Conservation (phyloP, 495 filamentous ascomycete genomes). For the Xylaria castorea region DNA sequence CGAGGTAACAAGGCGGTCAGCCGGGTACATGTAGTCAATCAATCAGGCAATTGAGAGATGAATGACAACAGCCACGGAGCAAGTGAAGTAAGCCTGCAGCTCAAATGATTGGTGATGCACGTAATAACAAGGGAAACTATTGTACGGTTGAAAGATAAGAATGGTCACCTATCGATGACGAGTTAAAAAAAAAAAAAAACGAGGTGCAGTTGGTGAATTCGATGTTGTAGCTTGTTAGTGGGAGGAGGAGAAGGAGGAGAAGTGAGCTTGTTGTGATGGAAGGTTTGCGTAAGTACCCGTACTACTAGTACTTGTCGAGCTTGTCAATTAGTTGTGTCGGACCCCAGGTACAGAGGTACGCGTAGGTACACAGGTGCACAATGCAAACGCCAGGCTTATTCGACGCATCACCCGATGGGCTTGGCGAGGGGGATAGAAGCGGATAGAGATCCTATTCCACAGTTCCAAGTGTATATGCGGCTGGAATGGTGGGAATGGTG, state of each 20-base stretch:
- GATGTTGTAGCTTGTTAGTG: not conserved
- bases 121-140: not conserved
- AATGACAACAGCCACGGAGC: not conserved
- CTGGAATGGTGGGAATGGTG: not conserved
- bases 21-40: not conserved
- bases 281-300: slow-evolving; percentile 22
- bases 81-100: not conserved
- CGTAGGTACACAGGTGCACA: slow-evolving; percentile 5
- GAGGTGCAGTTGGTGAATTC: not conserved
- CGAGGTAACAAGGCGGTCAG: slow-evolving; percentile 18
- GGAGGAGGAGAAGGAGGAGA: slow-evolving; percentile 24
- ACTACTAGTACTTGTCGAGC: not conserved
- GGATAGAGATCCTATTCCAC: not conserved
- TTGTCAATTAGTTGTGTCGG: not conserved
- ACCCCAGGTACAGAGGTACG: not conserved
- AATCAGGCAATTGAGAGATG: slow-evolving; percentile 1
- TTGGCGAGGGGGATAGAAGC: not conserved
- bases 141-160: not conserved
- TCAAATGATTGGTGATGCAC: not conserved
- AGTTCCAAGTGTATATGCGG: not conserved
- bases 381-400: not conserved
- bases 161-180: slow-evolving; percentile 1
- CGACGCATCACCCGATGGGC: not conserved
- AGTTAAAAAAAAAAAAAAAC: not conserved
- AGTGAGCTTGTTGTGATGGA: slow-evolving; percentile 14